Conservation (phyloP, 2,329 filamentous ascomycete species). For the Chaetomiaceae sp. region DNA sequence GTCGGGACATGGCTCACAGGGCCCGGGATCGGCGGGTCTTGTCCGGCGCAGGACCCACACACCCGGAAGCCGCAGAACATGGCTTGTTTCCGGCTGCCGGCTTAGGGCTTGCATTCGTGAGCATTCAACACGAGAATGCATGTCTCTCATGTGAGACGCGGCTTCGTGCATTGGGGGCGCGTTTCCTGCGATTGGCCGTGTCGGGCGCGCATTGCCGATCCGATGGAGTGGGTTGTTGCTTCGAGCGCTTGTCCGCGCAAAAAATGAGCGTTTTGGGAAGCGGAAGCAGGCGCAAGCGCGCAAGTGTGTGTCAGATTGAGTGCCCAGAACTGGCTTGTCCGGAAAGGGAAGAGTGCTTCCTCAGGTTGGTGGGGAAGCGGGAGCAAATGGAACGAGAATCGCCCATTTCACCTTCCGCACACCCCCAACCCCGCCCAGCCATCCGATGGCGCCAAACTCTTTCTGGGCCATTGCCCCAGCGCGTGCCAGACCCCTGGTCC, state of each 20-base stretch:
- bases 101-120: not conserved
- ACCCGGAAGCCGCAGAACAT: no score
- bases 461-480: constrained; percentile 20
- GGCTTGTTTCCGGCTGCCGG: not conserved
- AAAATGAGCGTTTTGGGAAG: constrained; percentile 3
- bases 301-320: not conserved
- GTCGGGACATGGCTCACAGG: constrained; percentile 16
- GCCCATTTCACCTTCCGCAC: not conserved
- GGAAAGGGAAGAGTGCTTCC: no score
- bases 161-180: no score
- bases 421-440: not conserved
- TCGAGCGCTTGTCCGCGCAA: constrained; percentile 19
- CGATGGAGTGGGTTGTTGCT: not conserved
- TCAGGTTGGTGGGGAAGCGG: no score
- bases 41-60: no score
- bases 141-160: no score
- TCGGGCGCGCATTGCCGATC: not conserved
- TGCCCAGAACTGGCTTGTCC: no score
- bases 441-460: constrained; percentile 25
- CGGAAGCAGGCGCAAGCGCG: constrained; percentile 14
- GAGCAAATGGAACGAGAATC: no score
- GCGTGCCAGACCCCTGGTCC: constrained; percentile 17
- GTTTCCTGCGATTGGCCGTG: no score
- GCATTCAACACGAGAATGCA: no score
- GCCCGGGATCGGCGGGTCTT: not conserved